Evolutionary conservation across 192 early-diverging fungal genomes (phyloP), one percentile per base, ranked within the genome.

Genomic region (Rhizoclosmatium globosum): DNA sequence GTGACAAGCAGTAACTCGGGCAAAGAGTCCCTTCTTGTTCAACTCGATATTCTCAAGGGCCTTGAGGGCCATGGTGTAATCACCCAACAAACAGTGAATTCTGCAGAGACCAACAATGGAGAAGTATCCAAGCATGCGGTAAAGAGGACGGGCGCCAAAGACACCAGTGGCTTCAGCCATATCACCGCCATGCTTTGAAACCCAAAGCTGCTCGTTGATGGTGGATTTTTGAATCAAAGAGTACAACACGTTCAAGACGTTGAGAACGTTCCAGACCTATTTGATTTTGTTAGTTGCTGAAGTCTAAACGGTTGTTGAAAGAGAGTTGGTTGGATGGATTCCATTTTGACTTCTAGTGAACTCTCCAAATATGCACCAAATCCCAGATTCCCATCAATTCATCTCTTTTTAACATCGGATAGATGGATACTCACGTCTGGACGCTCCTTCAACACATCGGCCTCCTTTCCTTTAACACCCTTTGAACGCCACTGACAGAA

Each of bases 71-170:
- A 97, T 86, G 58, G 94, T 94, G 82, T 97, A 98, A 87, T 98
- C 97, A 48, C 96, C 97, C 70, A 97, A 88, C 80, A 98, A 88
- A 83, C 95, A 96, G 87, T 98, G 97, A 31, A 98, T 95, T 64
- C 97, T 94, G 45, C 97, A 87, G 46, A 97, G 87, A 9, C 96
- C 96, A 66, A 98, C 89, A 79, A 97, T 93, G 81, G 91, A 92
- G 84, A 98, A 98, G 90, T 98, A 98, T 2, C 97, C 97, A 7
- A 98, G 88, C 94, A 97, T 96, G 82, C 95, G 94, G 89, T 98
- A 98, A 71, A 97, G 81, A n/a, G 94, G 92, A 39, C 92, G 91
- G 31, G 89, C 86, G 45, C 95, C 95, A 84, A 95, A 97, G 80
- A 94, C 93, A 58, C 95, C 97, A 58, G 94, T 94, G 62, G 94